Evolutionary conservation across 306 rosid species (phyloP).

Genomic region (Gleditsia sinensis): DNA sequence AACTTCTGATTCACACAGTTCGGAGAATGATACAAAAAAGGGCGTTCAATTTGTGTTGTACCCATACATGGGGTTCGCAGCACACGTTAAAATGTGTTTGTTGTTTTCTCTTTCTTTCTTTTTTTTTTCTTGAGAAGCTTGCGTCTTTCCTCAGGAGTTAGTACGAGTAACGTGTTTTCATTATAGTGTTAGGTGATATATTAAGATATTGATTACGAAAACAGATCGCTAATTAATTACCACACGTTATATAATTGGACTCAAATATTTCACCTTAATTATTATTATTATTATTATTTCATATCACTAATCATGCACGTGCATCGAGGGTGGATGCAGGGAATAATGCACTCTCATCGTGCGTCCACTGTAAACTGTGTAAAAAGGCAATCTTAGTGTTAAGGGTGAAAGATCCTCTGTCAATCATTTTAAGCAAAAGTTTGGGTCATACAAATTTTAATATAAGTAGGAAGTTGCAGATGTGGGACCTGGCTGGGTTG

Average conservation of each 20-base stretch:
- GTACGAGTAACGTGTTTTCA: not conserved
- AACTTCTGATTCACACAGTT: slow-evolving; percentile 46
- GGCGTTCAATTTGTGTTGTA: slow-evolving; percentile 28
- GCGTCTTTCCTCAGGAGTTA: slow-evolving; percentile 16
- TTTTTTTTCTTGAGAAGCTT: not conserved
- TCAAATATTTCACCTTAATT: too few relatives aligned
- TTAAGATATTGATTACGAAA: not conserved
- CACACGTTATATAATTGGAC: too few relatives aligned
- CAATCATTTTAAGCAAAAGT: slow-evolving; percentile 51
- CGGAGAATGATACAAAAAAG: slow-evolving; percentile 39
- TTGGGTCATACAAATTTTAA: slow-evolving; percentile 23
- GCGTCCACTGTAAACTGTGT: slow-evolving; percentile 31
- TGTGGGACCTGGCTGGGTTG: slow-evolving; percentile 31
- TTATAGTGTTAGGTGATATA: not conserved
- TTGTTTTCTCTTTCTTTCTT: not conserved
- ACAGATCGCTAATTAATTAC: too few relatives aligned
- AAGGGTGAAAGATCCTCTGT: slow-evolving; percentile 32
- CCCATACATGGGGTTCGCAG: slow-evolving; percentile 5
- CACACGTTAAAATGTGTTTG: slow-evolving; percentile 22
- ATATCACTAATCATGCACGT: not conserved
- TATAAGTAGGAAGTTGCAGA: slow-evolving; percentile 26
- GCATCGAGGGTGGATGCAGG: not conserved
- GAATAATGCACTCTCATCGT: slow-evolving; percentile 5
- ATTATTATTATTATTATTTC: not conserved
- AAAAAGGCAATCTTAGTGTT: slow-evolving; percentile 37